Percentiles rank a stretch among this genome's conserved stretches.
Conservation (phyloP, 108 stramenopile genomes). For the Cyclostephanos tholiformis region DNA sequence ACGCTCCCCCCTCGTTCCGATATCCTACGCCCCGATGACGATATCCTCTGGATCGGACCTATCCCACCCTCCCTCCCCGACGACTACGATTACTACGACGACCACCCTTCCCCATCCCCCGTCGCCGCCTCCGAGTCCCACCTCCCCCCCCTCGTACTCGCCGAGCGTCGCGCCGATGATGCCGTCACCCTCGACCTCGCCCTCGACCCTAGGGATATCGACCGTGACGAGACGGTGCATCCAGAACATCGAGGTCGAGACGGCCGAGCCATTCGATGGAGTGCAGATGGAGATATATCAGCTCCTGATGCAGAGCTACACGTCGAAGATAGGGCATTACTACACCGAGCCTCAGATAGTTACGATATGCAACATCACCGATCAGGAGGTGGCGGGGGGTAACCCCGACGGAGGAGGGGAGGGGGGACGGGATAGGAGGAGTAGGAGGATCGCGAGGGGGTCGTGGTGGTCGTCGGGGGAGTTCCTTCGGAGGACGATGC, state of each 20-base stretch:
- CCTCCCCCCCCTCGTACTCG: conserved; percentile 12
- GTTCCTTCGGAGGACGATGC: background rate
- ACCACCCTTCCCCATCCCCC: background rate
- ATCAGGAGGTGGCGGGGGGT: conserved; percentile 15
- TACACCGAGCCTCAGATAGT: conserved; percentile 9
- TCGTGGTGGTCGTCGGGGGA: background rate
- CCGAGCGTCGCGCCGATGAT: background rate
- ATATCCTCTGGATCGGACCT: no score
- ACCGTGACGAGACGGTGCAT: background rate
- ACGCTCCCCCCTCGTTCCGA: no score
- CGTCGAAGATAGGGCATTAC: conserved; percentile 10
- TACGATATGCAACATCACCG: conserved; percentile 8
- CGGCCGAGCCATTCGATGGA: conserved; percentile 9
- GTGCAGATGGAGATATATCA: conserved; percentile 17
- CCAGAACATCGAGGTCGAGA: conserved; percentile 18
- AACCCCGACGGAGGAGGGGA: conserved; percentile 1
- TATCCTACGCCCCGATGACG: no score
- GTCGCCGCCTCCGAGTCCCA: background rate
- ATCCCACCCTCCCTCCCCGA: no score
- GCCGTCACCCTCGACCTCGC: conserved; percentile 14
- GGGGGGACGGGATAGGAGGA: background rate
- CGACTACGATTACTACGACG: no score
- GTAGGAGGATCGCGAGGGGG: background rate
- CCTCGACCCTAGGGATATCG: conserved; percentile 14
- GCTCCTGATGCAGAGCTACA: conserved; percentile 28